Percentiles rank a stretch among this genome's conserved stretches.
Conservation (phyloP, 169 alveolate species). For the Eimeria sp. region DNA sequence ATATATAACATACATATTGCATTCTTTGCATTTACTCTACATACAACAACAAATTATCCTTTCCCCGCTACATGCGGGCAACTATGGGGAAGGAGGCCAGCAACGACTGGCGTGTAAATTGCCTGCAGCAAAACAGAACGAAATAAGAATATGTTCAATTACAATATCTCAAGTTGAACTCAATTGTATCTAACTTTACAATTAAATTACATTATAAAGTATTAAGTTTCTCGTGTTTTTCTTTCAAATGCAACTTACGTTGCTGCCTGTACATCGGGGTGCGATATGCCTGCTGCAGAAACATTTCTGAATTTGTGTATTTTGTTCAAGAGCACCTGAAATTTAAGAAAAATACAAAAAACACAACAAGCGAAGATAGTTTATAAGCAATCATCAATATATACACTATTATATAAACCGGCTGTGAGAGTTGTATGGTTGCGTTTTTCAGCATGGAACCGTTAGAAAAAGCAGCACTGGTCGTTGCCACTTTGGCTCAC, state of each 20-base stretch:
- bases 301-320: constrained; percentile 33
- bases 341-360: not conserved
- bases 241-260: not conserved
- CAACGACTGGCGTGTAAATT: constrained; percentile 37
- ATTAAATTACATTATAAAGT: not conserved
- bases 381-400: too few relatives aligned
- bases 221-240: not conserved
- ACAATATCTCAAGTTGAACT: not conserved
- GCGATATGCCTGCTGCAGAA: not conserved
- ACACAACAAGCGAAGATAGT: too few relatives aligned
- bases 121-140: not conserved
- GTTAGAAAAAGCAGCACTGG: constrained; percentile 84
- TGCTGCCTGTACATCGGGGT: not conserved
- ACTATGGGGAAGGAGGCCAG: constrained; percentile 58
- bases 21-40: too few relatives aligned
- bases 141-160: not conserved
- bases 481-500: constrained; percentile 88
- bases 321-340: constrained; percentile 59
- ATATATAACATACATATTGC: too few relatives aligned
- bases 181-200: not conserved
- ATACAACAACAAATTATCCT: not conserved
- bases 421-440: not conserved
- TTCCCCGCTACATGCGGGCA: constrained; percentile 26
- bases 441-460: constrained; percentile 24
- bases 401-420: too few relatives aligned